A percentile compares a stretch with the other conserved stretches of the same genome.
Evolutionary conservation across 345 rosid genomes (phyloP).

Genomic region (Diplotaxis tenuifolia): DNA sequence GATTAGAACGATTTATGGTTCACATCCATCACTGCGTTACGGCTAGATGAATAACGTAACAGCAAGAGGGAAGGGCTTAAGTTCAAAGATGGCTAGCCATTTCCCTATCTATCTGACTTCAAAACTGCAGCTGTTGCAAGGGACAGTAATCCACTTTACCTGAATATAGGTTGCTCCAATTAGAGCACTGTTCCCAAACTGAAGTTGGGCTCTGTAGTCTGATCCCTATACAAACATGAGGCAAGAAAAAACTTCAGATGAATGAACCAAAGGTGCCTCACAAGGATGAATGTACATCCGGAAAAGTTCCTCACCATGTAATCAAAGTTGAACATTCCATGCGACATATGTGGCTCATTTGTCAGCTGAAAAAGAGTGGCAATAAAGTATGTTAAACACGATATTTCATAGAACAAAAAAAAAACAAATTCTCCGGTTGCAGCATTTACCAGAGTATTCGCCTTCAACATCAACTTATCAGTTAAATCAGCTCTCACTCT

Average conservation of each 20-base stretch:
- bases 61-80: neutral
- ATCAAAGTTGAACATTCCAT: slow-evolving; percentile 83
- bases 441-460: slow-evolving; percentile 71
- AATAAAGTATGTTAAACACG: slow-evolving; percentile 8
- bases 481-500: slow-evolving; percentile 87
- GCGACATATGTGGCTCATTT: slow-evolving; percentile 80
- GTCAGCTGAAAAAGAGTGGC: slow-evolving; percentile 60
- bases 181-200: slow-evolving; percentile 75
- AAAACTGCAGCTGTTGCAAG: slow-evolving; percentile 1
- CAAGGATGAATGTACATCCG: neutral
- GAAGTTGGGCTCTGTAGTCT: slow-evolving; percentile 84
- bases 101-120: neutral
- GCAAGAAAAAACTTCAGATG: neutral
- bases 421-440: neutral
- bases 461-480: slow-evolving; percentile 70
- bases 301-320: slow-evolving; percentile 58
- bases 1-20: neutral
- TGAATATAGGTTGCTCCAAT: slow-evolving; percentile 93
- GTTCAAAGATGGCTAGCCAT: neutral
- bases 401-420: neutral
- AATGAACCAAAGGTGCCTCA: slow-evolving; percentile 8
- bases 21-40: slow-evolving; percentile 2
- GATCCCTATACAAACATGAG: slow-evolving; percentile 49
- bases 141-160: slow-evolving; percentile 45
- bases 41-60: neutral